Evolutionary conservation across 1,284 basidiomycete genomes (phyloP).

Genomic region (Pisolithus thermaeus): DNA sequence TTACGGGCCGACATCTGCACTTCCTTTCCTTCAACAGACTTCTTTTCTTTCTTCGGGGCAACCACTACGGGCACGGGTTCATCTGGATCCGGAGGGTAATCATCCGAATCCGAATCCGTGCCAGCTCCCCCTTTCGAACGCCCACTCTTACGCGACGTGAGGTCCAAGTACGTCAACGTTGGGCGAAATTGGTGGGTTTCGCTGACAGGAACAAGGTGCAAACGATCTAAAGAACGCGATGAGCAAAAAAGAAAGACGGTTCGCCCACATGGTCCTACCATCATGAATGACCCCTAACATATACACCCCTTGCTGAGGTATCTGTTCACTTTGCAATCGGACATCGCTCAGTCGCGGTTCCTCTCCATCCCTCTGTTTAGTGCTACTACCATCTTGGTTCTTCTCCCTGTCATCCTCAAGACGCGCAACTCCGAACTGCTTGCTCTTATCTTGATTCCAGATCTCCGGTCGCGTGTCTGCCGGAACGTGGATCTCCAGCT

Average conservation of each 20-base stretch:
- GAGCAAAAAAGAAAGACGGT: slow-evolving; percentile 9
- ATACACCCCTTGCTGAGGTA: slow-evolving; percentile 57
- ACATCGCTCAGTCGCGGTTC: slow-evolving; percentile 60
- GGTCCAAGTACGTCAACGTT: slow-evolving; percentile 71
- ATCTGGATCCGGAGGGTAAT: slow-evolving; percentile 73
- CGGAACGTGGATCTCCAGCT: slow-evolving; percentile 72
- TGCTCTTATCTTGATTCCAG: slow-evolving; percentile 66
- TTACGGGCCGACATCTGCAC: slow-evolving; percentile 71
- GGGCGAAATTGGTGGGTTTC: slow-evolving; percentile 76
- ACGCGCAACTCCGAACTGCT: slow-evolving; percentile 56
- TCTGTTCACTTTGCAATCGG: slow-evolving; percentile 65
- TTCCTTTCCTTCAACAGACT: slow-evolving; percentile 54
- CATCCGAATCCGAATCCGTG: slow-evolving; percentile 67
- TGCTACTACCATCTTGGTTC: slow-evolving; percentile 50
- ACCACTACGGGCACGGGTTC: slow-evolving; percentile 45
- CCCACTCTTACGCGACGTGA: slow-evolving; percentile 55
- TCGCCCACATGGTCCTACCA: slow-evolving; percentile 38
- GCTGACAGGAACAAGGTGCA: slow-evolving; percentile 72
- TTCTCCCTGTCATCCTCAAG: slow-evolving; percentile 69
- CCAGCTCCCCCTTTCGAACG: slow-evolving; percentile 43
- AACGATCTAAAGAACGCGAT: slow-evolving; percentile 42
- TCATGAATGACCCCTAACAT: slow-evolving; percentile 69
- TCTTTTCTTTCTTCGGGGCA: slow-evolving; percentile 55
- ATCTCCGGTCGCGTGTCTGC: slow-evolving; percentile 71
- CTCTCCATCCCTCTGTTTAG: slow-evolving; percentile 45